Base-by-base conservation (phyloP, 192 early-diverging fungal genomes). In the Entophlyctis luteolus region DNA sequence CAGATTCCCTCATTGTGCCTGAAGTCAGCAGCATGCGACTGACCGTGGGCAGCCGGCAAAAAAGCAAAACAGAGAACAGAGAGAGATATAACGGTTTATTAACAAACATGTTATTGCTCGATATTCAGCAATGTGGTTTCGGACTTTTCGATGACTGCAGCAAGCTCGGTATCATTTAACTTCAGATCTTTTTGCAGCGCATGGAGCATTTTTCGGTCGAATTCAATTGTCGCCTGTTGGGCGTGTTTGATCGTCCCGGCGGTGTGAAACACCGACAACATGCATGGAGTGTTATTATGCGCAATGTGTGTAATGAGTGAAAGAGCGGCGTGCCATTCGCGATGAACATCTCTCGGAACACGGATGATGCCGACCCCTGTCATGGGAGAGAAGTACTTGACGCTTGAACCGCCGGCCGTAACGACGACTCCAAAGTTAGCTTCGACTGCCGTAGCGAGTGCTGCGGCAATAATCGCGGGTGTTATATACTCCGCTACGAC, bases 361-460 rank as follows among this genome's bases (percentile, higher is more conserved):
- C 76, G 68, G 3, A 75, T 32, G 55, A 78, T 75, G 27, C 65
- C 76, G 2, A 75, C 45, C 8, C 49, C 48, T 12, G 76, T 78
- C 59, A 59, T 66, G 2, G 63, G 56, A 42, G 25, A 49, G 50
- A 42, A 78, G 66, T 78, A 78, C 55, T 75, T 75, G 48, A 78
- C 72, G 34, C n/a, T 42, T 2, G 29, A 14, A 5, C 55, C 36
- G 47, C 23, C n/a, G 14, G 50, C 75, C 27, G 33, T 28, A 16
- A 57, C 75, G 4, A 55, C 6, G 52, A 68, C 63, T 10, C 75
- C 75, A 66, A 77, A 77, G 38, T 70, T 56, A 5, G 33, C 5
- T 56, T 73, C 60, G 28, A 74, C 31, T 4, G 34, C 48, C 0
- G 70, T 68, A 12, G 47, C n/a, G 38, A 77, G 6, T 2, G 55